Evolutionary conservation across 495 filamentous ascomycete species (phyloP).

Genomic region (Daldinia grandis): DNA sequence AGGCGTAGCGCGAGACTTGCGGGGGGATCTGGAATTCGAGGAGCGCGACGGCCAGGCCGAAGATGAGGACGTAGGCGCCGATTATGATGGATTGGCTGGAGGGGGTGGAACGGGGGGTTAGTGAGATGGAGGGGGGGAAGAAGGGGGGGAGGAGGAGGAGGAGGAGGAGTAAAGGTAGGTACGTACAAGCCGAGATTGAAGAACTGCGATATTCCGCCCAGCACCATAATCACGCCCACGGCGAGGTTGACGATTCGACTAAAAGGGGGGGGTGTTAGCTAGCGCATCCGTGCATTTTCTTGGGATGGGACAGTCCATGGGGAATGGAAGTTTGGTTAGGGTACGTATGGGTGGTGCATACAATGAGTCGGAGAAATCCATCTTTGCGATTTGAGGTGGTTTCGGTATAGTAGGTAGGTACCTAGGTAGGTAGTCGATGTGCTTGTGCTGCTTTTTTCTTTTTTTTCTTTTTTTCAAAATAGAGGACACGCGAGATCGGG

Average conservation of each 20-base stretch:
- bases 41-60: conserved; percentile 76
- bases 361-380: conserved; percentile 60
- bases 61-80: conserved; percentile 86
- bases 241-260: conserved; percentile 95
- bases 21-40: conserved; percentile 96
- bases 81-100: conserved; percentile 73
- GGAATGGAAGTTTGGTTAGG: neutral
- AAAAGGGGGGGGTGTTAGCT: conserved; percentile 37
- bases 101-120: neutral
- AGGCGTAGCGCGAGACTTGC: conserved; percentile 90
- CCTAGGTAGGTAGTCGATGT: neutral
- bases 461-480: neutral
- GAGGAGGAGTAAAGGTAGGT: neutral
- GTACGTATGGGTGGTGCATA: conserved; percentile 36
- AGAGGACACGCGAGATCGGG: neutral
- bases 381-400: conserved; percentile 30
- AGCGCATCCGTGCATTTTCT: conserved; percentile 19
- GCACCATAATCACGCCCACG: conserved; percentile 85
- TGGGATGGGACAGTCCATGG: conserved; percentile 1
- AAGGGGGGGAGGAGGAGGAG: neutral
- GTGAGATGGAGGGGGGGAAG: neutral
- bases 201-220: conserved; percentile 92
- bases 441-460: no score
- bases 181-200: conserved; percentile 68
- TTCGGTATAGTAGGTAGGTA: neutral